Evolutionary conservation across 805 yeast genomes (phyloP), one percentile per base, ranked within the genome.

Genomic region (Kazachstania bromeliacearum): DNA sequence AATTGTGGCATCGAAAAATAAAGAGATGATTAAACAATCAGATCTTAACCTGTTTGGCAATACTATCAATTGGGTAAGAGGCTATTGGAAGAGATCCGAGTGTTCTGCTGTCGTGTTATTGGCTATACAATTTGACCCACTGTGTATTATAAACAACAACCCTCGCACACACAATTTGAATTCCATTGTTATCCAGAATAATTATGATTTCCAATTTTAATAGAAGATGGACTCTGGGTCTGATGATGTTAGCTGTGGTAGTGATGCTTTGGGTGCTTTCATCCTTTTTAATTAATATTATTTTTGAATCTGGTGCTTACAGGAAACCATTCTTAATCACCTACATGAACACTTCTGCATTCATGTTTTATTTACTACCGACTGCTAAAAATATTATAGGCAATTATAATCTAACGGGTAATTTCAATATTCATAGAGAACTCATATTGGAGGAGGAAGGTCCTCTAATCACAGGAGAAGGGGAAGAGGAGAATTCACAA

Each of bases 251-350:
- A 17, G 67, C 75, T 2, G 65, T 81, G 30, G 97, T 88, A 31
- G 85, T 89, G 19, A 56, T 83, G 1, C 70, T 85, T 17, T 89
- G 98, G 98, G 96, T 92, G 8, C 62, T 81, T 25, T 85, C 95
- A 4, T 84, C 95, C 4, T 89, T 87, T 47, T 58, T 89, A 32
- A 79, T 92, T 25, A 87, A 84, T 57, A 78, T 75, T 29, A 64
- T 85, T 28, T 81, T 85, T 47, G 85, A 78, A 46, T 69, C 72
- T 32, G 73, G 70, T 39, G 63, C 69, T 19, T 92, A 85, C 57
- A 62, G 85, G 33, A 92, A 92, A 60, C 98, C 98, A 13, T 88
- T 85, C 53, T 73, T 88, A 43, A 83, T 92, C 47, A 92, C 98
- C 2, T 92, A 89, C 63, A 59, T 89, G 47, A 92, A 88, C 62